Conservation (phyloP, 108 stramenopile genomes). For the Cyclostephanos tholiformis region DNA sequence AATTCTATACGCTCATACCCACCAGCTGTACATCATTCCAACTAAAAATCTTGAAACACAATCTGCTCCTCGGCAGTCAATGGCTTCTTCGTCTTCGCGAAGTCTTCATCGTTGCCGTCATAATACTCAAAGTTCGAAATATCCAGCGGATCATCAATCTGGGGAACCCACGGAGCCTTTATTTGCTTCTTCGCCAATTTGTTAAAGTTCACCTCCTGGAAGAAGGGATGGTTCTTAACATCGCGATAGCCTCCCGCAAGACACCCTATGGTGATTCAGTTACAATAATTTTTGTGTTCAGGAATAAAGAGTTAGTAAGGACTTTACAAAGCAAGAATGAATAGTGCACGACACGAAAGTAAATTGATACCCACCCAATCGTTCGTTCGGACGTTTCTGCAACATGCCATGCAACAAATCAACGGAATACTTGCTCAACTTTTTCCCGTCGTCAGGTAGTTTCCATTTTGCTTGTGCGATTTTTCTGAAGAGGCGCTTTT, state of each 20-base stretch:
- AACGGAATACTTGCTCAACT: constrained; percentile 26
- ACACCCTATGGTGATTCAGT: constrained; percentile 22
- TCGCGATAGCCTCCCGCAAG: constrained; percentile 58
- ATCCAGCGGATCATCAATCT: constrained; percentile 63
- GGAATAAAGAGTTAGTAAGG: background rate
- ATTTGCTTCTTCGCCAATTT: constrained; percentile 56
- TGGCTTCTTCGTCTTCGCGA: constrained; percentile 33
- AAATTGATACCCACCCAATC: constrained; percentile 46
- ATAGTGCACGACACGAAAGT: background rate
- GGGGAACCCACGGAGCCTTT: constrained; percentile 79
- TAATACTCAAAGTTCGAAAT: constrained; percentile 87
- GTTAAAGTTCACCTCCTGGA: constrained; percentile 63
- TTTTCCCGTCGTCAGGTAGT: constrained; percentile 31
- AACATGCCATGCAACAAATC: constrained; percentile 48
- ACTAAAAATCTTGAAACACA: constrained; percentile 40
- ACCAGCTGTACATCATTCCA: too few relatives aligned
- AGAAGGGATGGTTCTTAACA: constrained; percentile 72
- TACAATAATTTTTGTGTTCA: background rate
- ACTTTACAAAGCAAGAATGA: background rate
- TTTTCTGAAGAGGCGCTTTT: constrained; percentile 65
- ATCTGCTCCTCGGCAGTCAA: constrained; percentile 40
- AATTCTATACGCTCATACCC: too few relatives aligned
- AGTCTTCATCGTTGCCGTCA: constrained; percentile 21
- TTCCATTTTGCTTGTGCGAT: constrained; percentile 60
- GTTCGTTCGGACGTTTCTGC: constrained; percentile 37